A percentile compares a stretch with the other conserved stretches of the same genome.
These are phyloP conservation scores for Gossypium raimondii DNA, from an alignment of 345 rosid species.

Conservation along the genomic window DNA sequence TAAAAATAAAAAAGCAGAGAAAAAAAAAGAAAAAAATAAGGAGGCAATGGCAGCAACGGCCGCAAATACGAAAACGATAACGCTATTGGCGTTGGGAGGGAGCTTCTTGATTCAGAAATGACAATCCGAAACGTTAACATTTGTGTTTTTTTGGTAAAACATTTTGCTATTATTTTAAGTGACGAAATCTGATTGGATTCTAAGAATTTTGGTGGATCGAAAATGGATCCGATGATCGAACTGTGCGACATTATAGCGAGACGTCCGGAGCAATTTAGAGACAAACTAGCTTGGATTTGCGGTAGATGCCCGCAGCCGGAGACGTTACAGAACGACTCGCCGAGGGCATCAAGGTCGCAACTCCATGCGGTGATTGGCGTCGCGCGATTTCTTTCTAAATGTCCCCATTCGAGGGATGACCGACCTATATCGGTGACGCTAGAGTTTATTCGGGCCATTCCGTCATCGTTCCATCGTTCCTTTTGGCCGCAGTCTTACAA, in stretches of 20 bases:
- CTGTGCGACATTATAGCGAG: conserved; percentile 77
- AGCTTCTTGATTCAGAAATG: not conserved
- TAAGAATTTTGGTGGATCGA: conserved; percentile 1
- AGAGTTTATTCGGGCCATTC: conserved; percentile 67
- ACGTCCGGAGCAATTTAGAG: conserved; percentile 72
- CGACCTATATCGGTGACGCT: conserved; percentile 54
- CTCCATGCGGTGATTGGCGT: conserved; percentile 87
- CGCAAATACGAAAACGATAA: not conserved
- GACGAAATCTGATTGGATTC: not conserved
- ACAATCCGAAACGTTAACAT: not conserved
- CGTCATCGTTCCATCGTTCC: conserved; percentile 60
- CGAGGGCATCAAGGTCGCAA: conserved; percentile 76
- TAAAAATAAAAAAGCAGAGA: not conserved
- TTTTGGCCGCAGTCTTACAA: conserved; percentile 89
- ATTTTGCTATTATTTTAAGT: not conserved
- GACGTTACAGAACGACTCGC: conserved; percentile 50
- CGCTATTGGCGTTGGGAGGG: not conserved
- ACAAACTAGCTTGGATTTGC: conserved; percentile 86
- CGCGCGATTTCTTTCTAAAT: conserved; percentile 65
- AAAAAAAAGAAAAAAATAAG: not conserved
- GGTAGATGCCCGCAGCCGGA: conserved; percentile 84
- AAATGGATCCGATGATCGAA: conserved; percentile 83
- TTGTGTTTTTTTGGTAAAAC: not conserved
- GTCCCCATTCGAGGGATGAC: conserved; percentile 41
- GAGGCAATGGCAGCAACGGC: conserved; percentile 8